phyloP scores from a whole-genome alignment of 2,329 filamentous ascomycete species.

The Claviceps purpurea region DNA sequence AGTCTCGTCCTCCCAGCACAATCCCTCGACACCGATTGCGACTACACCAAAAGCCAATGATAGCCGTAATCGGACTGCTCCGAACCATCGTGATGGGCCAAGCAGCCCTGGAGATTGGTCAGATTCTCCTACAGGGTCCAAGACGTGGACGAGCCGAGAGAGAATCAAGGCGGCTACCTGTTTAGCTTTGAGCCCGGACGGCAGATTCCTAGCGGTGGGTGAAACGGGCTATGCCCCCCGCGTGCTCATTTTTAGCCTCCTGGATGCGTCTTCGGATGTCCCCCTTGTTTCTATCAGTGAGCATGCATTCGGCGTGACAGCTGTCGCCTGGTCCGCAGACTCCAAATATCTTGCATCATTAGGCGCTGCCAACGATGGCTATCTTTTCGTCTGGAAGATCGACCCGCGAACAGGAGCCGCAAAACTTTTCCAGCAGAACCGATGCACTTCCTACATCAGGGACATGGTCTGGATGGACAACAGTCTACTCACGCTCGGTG shows the following conservation, averaged over 20 bases:
- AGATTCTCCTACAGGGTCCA: constrained; percentile 48
- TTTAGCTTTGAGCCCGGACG: constrained; percentile 76
- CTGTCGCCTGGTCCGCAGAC: constrained; percentile 80
- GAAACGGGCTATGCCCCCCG: constrained; percentile 91
- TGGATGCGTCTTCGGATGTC: constrained; percentile 65
- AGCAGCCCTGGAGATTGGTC: constrained; percentile 35
- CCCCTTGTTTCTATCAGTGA: constrained; percentile 80
- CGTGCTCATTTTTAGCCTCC: constrained; percentile 77
- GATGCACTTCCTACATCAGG: constrained; percentile 76
- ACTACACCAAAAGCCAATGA: constrained; percentile 49
- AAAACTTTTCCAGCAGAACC: constrained; percentile 70
- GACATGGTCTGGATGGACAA: constrained; percentile 86
- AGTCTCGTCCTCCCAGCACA: constrained; percentile 37
- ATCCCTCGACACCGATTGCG: constrained; percentile 34
- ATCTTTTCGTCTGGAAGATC: constrained; percentile 81
- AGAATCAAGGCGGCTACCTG: constrained; percentile 91
- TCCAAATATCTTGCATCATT: constrained; percentile 78
- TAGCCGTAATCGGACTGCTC: constrained; percentile 42
- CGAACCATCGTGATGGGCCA: constrained; percentile 33
- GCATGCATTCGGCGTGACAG: constrained; percentile 78
- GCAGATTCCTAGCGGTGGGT: constrained; percentile 76
- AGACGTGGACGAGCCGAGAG: constrained; percentile 78
- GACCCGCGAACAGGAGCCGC: constrained; percentile 71
- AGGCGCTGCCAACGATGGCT: constrained; percentile 82
- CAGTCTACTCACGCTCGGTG: constrained; percentile 72